These are phyloP conservation scores for Zygosaccharomyces rouxii DNA, from an alignment of 805 yeast genomes.

Conservation along the genomic window DNA sequence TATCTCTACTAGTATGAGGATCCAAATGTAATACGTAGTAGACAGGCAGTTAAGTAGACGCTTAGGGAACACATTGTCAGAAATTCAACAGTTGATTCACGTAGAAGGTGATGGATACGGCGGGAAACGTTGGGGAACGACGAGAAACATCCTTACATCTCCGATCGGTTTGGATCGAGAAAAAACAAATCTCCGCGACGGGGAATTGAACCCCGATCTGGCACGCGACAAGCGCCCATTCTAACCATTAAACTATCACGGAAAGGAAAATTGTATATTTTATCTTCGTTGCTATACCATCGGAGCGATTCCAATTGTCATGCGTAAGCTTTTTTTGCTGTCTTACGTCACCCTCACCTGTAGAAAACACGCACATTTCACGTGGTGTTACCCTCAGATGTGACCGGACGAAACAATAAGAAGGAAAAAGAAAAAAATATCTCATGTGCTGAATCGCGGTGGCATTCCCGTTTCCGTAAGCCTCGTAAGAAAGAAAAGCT, in stretches of 20 bases:
- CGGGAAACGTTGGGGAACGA: neutral
- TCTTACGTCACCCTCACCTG: neutral
- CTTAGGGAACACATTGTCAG: neutral
- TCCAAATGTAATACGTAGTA: no score
- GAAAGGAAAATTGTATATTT: neutral
- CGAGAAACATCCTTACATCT: neutral
- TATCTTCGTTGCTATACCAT: no score
- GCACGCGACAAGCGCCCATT: slow-evolving; percentile 2
- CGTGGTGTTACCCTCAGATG: neutral
- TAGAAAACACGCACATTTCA: neutral
- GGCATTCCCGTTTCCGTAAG: neutral
- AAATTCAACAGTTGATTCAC: no score
- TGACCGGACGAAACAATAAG: neutral
- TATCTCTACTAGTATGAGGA: no score
- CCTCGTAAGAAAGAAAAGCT: neutral
- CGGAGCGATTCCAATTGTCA: no score
- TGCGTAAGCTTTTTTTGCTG: neutral
- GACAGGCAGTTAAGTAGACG: no score
- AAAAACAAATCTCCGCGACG: neutral
- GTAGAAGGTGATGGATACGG: no score
- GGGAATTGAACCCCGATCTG: slow-evolving; percentile 1
- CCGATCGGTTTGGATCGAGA: neutral
- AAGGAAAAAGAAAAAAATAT: neutral
- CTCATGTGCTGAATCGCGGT: neutral
- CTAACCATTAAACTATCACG: slow-evolving; percentile 1